phyloP scores from a whole-genome alignment of 2,329 filamentous ascomycete species.

The Fusarium sp. region DNA sequence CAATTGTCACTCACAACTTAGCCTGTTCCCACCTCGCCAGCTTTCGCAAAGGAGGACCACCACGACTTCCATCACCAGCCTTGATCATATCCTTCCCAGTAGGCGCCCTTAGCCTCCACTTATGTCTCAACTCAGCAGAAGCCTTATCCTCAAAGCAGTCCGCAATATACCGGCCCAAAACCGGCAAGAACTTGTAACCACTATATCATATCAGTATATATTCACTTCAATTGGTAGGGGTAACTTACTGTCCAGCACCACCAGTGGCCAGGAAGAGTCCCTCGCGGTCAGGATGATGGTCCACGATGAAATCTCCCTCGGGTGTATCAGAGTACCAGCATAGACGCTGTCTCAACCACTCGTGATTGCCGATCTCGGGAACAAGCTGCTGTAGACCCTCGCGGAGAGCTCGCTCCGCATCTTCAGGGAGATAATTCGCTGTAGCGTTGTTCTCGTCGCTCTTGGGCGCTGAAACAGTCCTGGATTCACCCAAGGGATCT shows the following conservation, averaged over 20 bases:
- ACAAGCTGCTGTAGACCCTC: conserved; percentile 64
- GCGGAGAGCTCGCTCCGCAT: conserved; percentile 64
- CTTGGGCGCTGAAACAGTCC: conserved; percentile 50
- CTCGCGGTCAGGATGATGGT: conserved; percentile 62
- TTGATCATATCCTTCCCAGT: conserved; percentile 24
- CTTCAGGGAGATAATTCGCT: conserved; percentile 58
- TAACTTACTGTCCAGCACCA: conserved; percentile 42
- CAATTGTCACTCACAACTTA: conserved; percentile 33
- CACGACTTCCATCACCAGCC: conserved; percentile 47
- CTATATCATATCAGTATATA: conserved; percentile 11
- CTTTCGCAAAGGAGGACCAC: conserved; percentile 44
- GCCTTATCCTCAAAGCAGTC: conserved; percentile 51
- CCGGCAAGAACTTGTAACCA: conserved; percentile 38
- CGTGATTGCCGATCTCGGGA: conserved; percentile 62
- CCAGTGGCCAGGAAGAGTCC: conserved; percentile 62
- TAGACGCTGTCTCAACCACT: conserved; percentile 62
- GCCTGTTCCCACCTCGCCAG: conserved; percentile 44
- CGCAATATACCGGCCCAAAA: conserved; percentile 39
- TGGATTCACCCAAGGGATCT: conserved; percentile 14
- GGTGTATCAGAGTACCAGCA: conserved; percentile 76
- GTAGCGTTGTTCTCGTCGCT: conserved; percentile 51
- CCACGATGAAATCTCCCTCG: conserved; percentile 70
- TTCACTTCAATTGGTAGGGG: rapidly evolving
- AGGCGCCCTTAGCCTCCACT: conserved; percentile 45
- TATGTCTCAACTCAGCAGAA: conserved; percentile 39